Conservation (phyloP, 306 rosid genomes). For the Arachis hypogaea region DNA sequence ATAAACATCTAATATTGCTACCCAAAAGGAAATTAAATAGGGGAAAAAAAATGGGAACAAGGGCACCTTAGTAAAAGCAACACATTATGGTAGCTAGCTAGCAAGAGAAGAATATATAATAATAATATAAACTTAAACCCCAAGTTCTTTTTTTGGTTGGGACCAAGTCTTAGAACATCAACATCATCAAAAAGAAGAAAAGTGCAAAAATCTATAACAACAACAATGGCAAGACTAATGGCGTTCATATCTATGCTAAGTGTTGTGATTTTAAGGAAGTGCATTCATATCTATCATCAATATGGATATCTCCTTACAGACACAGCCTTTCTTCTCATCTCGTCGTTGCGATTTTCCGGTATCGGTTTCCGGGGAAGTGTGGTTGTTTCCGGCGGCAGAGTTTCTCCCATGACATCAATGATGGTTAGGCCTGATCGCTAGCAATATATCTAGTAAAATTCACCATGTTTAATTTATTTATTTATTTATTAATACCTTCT, state of each 20-base stretch:
- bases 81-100: neutral
- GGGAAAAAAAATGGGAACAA: neutral
- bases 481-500: neutral
- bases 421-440: constrained; percentile 60
- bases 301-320: constrained; percentile 42
- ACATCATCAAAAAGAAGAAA: neutral
- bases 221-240: constrained; percentile 42
- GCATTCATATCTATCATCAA: constrained; percentile 47
- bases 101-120: neutral
- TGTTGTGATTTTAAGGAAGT: constrained; percentile 59
- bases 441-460: neutral
- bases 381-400: constrained; percentile 45
- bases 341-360: constrained; percentile 53
- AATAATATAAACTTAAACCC: neutral
- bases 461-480: no score
- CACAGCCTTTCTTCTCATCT: constrained; percentile 46
- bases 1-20: no score
- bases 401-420: constrained; percentile 57
- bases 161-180: constrained; percentile 15
- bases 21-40: no score
- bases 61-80: constrained; percentile 44
- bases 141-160: neutral
- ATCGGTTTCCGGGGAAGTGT: constrained; percentile 34
- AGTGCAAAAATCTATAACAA: constrained; percentile 11
- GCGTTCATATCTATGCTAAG: constrained; percentile 47